Conservation (phyloP, 2,329 filamentous ascomycete species). For the Fusarium torreyae region DNA sequence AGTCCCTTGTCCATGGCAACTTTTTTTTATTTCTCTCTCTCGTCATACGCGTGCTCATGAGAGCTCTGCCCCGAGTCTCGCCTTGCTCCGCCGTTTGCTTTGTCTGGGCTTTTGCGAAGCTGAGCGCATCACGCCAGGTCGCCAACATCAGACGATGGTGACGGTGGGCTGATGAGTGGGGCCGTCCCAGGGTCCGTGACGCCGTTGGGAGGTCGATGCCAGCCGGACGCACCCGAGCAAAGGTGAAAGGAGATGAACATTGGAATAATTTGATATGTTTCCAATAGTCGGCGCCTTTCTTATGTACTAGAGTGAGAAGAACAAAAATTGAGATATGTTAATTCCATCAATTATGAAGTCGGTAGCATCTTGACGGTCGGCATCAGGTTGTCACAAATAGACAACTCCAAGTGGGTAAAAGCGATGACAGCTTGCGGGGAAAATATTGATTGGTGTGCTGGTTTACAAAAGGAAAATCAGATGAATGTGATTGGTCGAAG, state of each 20-base stretch:
- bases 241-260: neutral
- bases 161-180: constrained; percentile 49
- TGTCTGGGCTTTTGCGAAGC: constrained; percentile 25
- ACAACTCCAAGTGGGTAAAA: constrained; percentile 24
- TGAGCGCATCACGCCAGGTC: constrained; percentile 51
- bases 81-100: constrained; percentile 46
- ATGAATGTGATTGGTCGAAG: constrained; percentile 30
- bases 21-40: constrained; percentile 14
- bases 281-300: neutral
- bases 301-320: rapidly evolving
- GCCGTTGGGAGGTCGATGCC: constrained; percentile 36
- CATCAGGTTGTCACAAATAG: constrained; percentile 31
- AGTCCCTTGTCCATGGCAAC: constrained; percentile 31
- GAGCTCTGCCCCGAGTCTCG: constrained; percentile 46
- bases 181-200: constrained; percentile 44
- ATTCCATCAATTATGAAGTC: neutral
- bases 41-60: constrained; percentile 31
- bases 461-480: constrained; percentile 19
- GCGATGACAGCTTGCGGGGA: constrained; percentile 29
- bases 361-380: neutral
- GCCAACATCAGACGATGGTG: constrained; percentile 49
- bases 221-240: constrained; percentile 48
- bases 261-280: neutral
- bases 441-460: constrained; percentile 14
- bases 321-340: rapidly evolving